Evolutionary conservation across 129 eudicot genomes (phyloP).

Genomic region (Arctium minus): DNA sequence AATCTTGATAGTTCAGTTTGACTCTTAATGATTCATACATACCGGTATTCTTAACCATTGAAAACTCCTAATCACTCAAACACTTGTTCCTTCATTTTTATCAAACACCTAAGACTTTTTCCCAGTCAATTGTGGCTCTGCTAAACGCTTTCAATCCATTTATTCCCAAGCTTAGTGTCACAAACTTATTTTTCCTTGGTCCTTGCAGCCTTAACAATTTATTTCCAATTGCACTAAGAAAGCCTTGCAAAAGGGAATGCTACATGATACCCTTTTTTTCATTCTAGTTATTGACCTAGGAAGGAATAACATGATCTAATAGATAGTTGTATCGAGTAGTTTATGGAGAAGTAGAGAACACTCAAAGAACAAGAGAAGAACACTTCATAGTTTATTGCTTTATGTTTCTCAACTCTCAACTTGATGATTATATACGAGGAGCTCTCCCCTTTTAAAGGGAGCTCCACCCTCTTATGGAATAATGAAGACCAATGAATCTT

Average conservation of each 20-base stretch:
- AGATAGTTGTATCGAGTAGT: too few species aligned
- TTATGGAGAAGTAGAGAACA: too few species aligned
- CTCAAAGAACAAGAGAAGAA: neutral
- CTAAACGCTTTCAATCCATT: neutral
- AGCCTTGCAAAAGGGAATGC: neutral
- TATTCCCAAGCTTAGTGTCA: neutral
- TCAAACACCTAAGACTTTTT: neutral
- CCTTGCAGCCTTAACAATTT: neutral
- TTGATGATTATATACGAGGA: neutral
- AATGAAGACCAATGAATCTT: neutral
- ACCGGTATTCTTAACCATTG: neutral
- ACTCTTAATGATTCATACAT: neutral
- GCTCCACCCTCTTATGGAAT: neutral
- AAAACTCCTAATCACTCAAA: neutral
- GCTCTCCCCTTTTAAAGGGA: neutral
- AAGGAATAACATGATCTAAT: too few species aligned
- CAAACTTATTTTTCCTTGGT: neutral
- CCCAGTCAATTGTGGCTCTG: neutral
- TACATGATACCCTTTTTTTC: too few species aligned
- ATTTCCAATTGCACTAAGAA: neutral
- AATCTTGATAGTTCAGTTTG: neutral
- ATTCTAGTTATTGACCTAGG: too few species aligned
- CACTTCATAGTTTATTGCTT: neutral
- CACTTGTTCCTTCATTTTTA: neutral
- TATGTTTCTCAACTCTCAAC: neutral